Base-by-base conservation (phyloP, 1,284 basidiomycete species). In the Xerocomus minutiporus region DNA sequence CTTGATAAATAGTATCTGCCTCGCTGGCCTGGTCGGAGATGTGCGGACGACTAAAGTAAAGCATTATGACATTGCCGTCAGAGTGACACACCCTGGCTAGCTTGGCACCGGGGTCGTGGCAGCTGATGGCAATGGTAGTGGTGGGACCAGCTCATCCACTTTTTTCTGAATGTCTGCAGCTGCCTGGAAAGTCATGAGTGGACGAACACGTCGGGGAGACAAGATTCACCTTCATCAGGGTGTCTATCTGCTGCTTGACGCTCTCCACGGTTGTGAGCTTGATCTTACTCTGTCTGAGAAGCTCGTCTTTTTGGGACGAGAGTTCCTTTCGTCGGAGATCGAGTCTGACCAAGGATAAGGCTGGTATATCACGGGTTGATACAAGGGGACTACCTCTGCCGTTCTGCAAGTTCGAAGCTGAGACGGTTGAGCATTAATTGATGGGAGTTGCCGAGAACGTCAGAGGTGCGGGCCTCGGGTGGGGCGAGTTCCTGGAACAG, bases 381-480 rank as follows among this genome's bases (percentile, higher is more conserved):
- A 12, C 3, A 11, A 8, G 8, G 50, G 39, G 46, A 56, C 35
- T 63, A 88, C 89, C 88, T 78, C 71, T 90, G 86, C 44, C 89
- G 82, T 72, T 91, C 89, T 36, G 79, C 80, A 28, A 91, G 81
- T 66, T 91, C 88, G 61, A 91, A 91, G 62, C 81, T 85, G 47
- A 91, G 76, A 41, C 88, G 82, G 63, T 84, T 89, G 57, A 91
- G 78, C 84, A 91, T 88, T 35, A 91, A 75, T 60, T 89, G 84
- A 66, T 91, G 89, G 40, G 85, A 78, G 62, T 88, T 79, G 11
- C 75, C 71, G 41, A 87, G 68, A 26, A 83, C 79, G 4, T 80
- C 80, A 17, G 77, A 73, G 31, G 80, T 77, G 25, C 78, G 81
- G 40, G 79, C 82, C 65, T 82, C 86, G 60, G 78, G 77, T 2